Percentiles rank a stretch among this genome's conserved stretches.
Conservation (phyloP, 768 basidiomycete species). For the Suillus luteus region DNA sequence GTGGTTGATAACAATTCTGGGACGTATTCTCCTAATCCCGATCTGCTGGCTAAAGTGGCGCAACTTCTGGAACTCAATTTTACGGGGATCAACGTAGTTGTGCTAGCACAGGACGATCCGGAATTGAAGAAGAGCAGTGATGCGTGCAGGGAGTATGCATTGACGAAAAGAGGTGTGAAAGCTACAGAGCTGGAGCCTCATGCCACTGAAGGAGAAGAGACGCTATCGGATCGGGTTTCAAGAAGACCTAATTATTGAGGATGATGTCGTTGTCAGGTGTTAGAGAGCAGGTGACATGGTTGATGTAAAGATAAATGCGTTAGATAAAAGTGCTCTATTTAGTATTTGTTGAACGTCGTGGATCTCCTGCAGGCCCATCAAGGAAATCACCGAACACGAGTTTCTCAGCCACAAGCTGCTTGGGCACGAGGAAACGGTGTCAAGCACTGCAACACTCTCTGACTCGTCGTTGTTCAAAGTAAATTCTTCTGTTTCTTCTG, state of each 20-base stretch:
- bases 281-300: constrained; percentile 13
- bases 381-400: constrained; percentile 33
- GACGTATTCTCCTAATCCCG: constrained; percentile 76
- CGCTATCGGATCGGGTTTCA: constrained; percentile 40
- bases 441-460: constrained; percentile 14
- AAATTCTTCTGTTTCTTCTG: constrained; percentile 16
- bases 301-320: constrained; percentile 14
- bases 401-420: constrained; percentile 35
- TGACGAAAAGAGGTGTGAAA: constrained; percentile 57
- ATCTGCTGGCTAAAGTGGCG: constrained; percentile 60
- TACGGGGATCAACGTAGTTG: constrained; percentile 57
- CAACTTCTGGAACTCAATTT: constrained; percentile 75
- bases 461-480: background rate
- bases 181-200: constrained; percentile 68
- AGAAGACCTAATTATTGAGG: constrained; percentile 6
- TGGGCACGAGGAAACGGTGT: constrained; percentile 32
- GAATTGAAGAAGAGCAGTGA: constrained; percentile 59
- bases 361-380: constrained; percentile 17
- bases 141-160: constrained; percentile 67
- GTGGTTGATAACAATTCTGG: constrained; percentile 88
- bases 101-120: constrained; percentile 57
- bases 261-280: constrained; percentile 11
- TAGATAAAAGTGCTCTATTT: constrained; percentile 13
- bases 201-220: constrained; percentile 53
- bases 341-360: constrained; percentile 8